A percentile compares a stretch with the other conserved stretches of the same genome.
Evolutionary conservation across 2,329 filamentous ascomycete genomes (phyloP).

Genomic region (Fusarium praegraminearum): DNA sequence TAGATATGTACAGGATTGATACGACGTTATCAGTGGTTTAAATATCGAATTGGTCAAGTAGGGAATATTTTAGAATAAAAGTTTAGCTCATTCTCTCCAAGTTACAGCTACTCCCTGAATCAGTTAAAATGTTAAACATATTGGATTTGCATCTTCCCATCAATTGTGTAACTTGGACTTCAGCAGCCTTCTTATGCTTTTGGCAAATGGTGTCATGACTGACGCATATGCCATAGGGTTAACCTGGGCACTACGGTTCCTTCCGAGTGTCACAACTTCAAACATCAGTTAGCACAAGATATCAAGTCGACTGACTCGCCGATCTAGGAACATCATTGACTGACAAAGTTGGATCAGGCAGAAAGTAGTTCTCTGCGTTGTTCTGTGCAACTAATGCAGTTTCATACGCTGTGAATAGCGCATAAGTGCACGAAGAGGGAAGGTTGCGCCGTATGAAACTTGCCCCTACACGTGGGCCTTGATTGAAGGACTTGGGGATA

Average conservation of each 20-base stretch:
- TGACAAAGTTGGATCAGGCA: neutral
- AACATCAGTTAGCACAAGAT: too few relatives aligned
- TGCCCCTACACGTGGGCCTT: fast-evolving
- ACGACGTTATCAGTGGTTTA: neutral
- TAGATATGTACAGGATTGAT: neutral
- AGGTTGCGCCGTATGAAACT: neutral
- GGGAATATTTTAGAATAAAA: neutral
- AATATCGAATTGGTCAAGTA: neutral
- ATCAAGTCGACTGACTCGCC: fast-evolving
- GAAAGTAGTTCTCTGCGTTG: neutral
- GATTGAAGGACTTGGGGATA: neutral
- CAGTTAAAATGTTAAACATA: too few relatives aligned
- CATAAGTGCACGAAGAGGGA: neutral
- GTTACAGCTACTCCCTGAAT: too few relatives aligned
- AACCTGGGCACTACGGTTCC: too few relatives aligned
- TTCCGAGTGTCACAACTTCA: too few relatives aligned
- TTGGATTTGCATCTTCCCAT: too few relatives aligned
- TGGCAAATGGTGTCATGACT: too few relatives aligned
- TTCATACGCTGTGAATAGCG: too few relatives aligned
- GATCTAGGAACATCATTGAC: neutral
- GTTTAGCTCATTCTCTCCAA: too few relatives aligned
- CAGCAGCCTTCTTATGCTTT: too few relatives aligned
- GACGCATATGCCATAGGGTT: too few relatives aligned
- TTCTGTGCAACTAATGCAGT: neutral
- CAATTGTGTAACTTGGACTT: too few relatives aligned